A percentile compares a stretch with the other conserved stretches of the same genome.
Evolutionary conservation across 352 stramenopile genomes (phyloP).

Genomic region (Globisporangium ultimum): DNA sequence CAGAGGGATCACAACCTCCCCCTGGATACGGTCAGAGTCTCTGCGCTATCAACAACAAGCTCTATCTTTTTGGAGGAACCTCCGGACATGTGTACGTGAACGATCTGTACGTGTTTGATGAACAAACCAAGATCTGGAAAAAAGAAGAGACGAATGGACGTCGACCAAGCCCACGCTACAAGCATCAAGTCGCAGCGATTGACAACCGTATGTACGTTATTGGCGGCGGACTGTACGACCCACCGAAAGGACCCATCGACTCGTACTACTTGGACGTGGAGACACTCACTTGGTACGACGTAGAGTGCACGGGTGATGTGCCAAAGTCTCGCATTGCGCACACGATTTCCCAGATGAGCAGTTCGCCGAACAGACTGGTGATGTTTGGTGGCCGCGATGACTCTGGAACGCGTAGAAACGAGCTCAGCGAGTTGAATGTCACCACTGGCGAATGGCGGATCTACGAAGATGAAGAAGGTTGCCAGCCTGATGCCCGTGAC

Average conservation of each 20-base stretch:
- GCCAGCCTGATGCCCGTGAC: slow-evolving; percentile 73
- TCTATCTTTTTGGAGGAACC: slow-evolving; percentile 81
- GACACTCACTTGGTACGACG: slow-evolving; percentile 59
- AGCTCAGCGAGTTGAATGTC: slow-evolving; percentile 68
- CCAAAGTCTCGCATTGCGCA: slow-evolving; percentile 78
- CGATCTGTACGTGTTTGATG: slow-evolving; percentile 81
- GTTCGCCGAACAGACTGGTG: slow-evolving; percentile 44
- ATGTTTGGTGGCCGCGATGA: slow-evolving; percentile 84
- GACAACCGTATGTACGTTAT: slow-evolving; percentile 79
- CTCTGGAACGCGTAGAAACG: slow-evolving; percentile 57
- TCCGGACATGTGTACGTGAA: slow-evolving; percentile 83
- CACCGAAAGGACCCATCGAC: slow-evolving; percentile 75
- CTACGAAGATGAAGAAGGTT: slow-evolving; percentile 46
- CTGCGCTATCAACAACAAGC: slow-evolving; percentile 72
- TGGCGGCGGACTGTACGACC: slow-evolving; percentile 76
- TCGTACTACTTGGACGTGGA: slow-evolving; percentile 76
- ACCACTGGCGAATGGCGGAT: slow-evolving; percentile 63
- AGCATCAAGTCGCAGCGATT: slow-evolving; percentile 70
- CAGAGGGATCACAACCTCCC: slow-evolving; percentile 56
- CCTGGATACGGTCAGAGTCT: slow-evolving; percentile 77
- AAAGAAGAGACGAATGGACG: slow-evolving; percentile 64
- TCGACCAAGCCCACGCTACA: slow-evolving; percentile 75
- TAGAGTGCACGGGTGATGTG: slow-evolving; percentile 57
- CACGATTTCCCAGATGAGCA: slow-evolving; percentile 57
- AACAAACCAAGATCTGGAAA: slow-evolving; percentile 65